Percentiles rank a stretch among this genome's conserved stretches.
phyloP scores from a whole-genome alignment of 2,329 filamentous ascomycete genomes.

The Exophiala mesophila region DNA sequence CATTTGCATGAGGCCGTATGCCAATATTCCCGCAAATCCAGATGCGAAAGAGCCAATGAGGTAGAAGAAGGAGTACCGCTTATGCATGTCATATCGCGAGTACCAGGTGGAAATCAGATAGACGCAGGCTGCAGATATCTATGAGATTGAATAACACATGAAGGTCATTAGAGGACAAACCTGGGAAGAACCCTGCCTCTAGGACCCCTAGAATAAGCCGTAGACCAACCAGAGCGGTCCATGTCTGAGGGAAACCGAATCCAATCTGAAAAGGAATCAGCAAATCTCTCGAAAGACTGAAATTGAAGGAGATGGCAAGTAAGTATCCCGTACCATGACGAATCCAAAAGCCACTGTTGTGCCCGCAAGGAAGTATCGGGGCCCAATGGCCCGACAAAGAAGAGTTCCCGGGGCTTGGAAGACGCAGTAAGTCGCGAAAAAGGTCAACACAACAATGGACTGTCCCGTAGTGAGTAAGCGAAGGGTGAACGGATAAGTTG shows the following conservation, averaged over 20 bases:
- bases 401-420: slow-evolving; percentile 68
- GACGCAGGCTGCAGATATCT: slow-evolving; percentile 45
- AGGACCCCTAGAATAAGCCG: slow-evolving; percentile 54
- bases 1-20: slow-evolving; percentile 39
- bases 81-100: slow-evolving; percentile 31
- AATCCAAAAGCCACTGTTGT: slow-evolving; percentile 38
- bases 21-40: slow-evolving; percentile 46
- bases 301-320: not conserved
- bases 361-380: slow-evolving; percentile 28
- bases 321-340: slow-evolving; percentile 34
- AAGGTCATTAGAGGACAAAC: slow-evolving; percentile 2
- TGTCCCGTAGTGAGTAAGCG: slow-evolving; percentile 15
- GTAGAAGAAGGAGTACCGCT: slow-evolving; percentile 45
- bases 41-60: slow-evolving; percentile 44
- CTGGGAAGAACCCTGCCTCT: slow-evolving; percentile 64
- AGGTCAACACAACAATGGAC: slow-evolving; percentile 64
- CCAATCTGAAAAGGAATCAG: slow-evolving; percentile 19
- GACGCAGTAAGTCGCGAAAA: slow-evolving; percentile 67
- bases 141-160: not conserved
- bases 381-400: slow-evolving; percentile 60
- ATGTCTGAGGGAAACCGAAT: slow-evolving; percentile 29
- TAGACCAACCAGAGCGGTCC: slow-evolving; percentile 27
- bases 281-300: not conserved
- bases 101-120: slow-evolving; percentile 52
- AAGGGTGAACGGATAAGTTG: not conserved